phyloP scores from a whole-genome alignment of 345 rosid genomes.

The Dovyalis caffra region DNA sequence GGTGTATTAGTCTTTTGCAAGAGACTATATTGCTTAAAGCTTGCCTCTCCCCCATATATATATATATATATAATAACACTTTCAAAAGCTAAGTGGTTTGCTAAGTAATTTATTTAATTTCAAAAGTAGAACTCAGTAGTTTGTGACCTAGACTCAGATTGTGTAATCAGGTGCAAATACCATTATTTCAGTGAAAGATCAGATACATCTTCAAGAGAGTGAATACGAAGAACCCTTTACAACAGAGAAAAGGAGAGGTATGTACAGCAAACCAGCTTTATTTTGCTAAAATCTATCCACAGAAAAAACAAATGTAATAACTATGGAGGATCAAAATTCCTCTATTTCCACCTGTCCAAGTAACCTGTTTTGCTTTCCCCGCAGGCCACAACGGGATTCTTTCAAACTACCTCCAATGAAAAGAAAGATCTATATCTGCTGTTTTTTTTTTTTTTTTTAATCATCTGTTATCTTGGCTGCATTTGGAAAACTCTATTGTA shows the following conservation, averaged over 20 bases:
- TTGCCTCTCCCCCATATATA: too few relatives aligned
- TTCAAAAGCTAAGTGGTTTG: too few relatives aligned
- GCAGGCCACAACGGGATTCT: neutral
- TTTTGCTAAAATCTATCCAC: neutral
- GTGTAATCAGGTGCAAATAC: neutral
- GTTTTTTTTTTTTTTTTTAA: neutral
- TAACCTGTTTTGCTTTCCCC: neutral
- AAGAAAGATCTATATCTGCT: neutral
- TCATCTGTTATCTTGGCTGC: slow-evolving; percentile 25
- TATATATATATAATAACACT: too few relatives aligned
- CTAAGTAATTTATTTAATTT: too few relatives aligned
- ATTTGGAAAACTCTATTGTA: slow-evolving; percentile 71
- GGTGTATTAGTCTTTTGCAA: too few relatives aligned
- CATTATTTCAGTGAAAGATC: neutral
- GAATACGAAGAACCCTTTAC: neutral
- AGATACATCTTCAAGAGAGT: neutral
- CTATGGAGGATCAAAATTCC: neutral
- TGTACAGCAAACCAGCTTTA: neutral
- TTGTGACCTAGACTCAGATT: too few relatives aligned
- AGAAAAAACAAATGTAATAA: slow-evolving; percentile 1
- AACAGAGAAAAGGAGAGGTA: neutral
- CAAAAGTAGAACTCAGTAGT: neutral
- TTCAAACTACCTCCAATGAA: neutral
- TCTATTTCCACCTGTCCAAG: neutral
- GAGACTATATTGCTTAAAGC: too few relatives aligned